These are phyloP conservation scores for Jatropha podagrica DNA, from an alignment of 441 rosid species.

Conservation along the genomic window DNA sequence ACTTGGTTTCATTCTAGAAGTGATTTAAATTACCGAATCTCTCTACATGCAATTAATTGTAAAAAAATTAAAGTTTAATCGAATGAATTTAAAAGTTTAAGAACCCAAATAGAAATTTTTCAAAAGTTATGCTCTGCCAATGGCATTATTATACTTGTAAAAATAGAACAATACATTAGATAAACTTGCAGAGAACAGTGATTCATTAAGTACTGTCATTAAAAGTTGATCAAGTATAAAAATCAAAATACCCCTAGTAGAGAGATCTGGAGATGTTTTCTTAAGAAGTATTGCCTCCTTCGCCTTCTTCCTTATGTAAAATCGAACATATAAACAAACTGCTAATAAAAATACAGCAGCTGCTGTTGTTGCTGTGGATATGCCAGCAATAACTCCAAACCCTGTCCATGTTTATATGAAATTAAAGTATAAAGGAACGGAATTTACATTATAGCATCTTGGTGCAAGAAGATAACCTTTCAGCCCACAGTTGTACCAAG, in stretches of 20 bases:
- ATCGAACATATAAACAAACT: constrained; percentile 31
- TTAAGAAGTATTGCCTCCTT: constrained; percentile 27
- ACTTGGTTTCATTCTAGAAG: too few relatives aligned
- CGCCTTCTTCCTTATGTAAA: constrained; percentile 41
- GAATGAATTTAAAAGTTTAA: too few relatives aligned
- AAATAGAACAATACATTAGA: not conserved
- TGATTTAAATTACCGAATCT: too few relatives aligned
- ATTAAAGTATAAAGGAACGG: constrained; percentile 9
- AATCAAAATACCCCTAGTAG: not conserved
- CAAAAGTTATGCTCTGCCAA: too few relatives aligned
- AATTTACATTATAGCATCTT: constrained; percentile 24
- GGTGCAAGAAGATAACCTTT: not conserved
- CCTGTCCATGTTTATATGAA: constrained; percentile 47
- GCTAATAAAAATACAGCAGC: constrained; percentile 35
- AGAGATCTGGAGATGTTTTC: constrained; percentile 29
- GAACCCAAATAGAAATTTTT: too few relatives aligned
- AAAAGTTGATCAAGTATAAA: not conserved
- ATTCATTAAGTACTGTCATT: constrained; percentile 4
- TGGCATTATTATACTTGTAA: too few relatives aligned
- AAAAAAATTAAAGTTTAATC: too few relatives aligned
- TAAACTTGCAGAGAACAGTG: constrained; percentile 10
- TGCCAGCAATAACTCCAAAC: constrained; percentile 42
- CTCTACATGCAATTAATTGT: too few relatives aligned
- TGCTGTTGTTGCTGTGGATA: constrained; percentile 39
- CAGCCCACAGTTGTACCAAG: too few relatives aligned